phyloP scores from a whole-genome alignment of 2,329 filamentous ascomycete species.

The Albophoma yamanashiensis region DNA sequence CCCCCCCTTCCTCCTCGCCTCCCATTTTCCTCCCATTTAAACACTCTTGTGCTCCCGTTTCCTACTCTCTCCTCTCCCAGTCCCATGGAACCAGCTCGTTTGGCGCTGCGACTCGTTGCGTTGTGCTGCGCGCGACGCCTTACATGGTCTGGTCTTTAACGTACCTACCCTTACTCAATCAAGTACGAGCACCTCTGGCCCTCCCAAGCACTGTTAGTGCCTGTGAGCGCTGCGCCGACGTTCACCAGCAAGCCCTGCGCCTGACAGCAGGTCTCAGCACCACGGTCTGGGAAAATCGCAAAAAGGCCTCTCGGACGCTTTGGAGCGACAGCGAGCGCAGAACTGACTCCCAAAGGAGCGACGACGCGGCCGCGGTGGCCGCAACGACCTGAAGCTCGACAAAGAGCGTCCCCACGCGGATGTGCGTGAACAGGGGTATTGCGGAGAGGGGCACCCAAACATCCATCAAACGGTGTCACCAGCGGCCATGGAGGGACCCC shows the following conservation, averaged over 20 bases:
- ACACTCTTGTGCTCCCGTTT: slow-evolving; percentile 2
- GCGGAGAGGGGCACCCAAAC: slow-evolving; percentile 4
- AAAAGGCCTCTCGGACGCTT: neutral
- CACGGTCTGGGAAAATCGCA: neutral
- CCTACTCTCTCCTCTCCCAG: slow-evolving; percentile 3
- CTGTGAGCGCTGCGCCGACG: neutral
- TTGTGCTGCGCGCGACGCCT: neutral
- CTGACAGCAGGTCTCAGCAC: neutral
- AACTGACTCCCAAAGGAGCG: neutral
- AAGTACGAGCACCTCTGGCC: neutral
- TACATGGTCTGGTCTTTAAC: too few species aligned
- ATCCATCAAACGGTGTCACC: slow-evolving; percentile 10
- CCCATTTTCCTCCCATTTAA: slow-evolving; percentile 15
- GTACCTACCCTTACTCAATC: too few species aligned
- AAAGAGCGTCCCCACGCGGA: slow-evolving; percentile 7
- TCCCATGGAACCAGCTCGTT: slow-evolving; percentile 1
- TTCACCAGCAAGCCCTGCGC: neutral
- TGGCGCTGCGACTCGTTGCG: neutral
- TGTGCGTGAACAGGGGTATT: slow-evolving; percentile 9
- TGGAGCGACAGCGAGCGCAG: neutral
- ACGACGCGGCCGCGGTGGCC: neutral
- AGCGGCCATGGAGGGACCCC: slow-evolving; percentile 5
- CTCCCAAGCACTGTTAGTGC: neutral
- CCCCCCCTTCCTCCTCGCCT: slow-evolving; percentile 18
- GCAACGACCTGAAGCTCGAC: neutral